These are phyloP conservation scores for Cynanchum wilfordii DNA, from an alignment of 257 asterid genomes.

Conservation along the genomic window DNA sequence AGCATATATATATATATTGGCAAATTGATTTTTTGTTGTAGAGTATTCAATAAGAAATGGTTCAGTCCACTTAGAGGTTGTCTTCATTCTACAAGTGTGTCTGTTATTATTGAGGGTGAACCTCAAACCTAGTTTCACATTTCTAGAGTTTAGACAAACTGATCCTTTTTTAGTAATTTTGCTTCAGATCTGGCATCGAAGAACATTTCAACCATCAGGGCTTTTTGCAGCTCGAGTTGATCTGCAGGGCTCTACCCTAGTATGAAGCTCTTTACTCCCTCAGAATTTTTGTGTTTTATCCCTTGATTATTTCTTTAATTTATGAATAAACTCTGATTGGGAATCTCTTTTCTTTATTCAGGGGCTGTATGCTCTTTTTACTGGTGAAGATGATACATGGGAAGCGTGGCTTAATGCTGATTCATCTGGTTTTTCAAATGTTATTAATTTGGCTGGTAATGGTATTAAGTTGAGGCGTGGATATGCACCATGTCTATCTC, in stretches of 20 bases:
- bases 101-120: not conserved
- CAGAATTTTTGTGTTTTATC: slow-evolving; percentile 7
- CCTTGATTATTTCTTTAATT: slow-evolving; percentile 6
- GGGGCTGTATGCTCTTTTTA: slow-evolving; percentile 88
- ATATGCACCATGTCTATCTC: slow-evolving; percentile 71
- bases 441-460: slow-evolving; percentile 43
- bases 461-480: slow-evolving; percentile 86
- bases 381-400: slow-evolving; percentile 98
- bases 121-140: not conserved
- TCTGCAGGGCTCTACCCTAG: slow-evolving; percentile 84
- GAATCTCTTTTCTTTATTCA: slow-evolving; percentile 26
- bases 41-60: not conserved
- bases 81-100: not conserved
- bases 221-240: slow-evolving; percentile 98
- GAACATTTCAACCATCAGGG: slow-evolving; percentile 96
- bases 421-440: slow-evolving; percentile 65
- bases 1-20: not conserved
- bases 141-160: not conserved
- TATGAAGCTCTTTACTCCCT: slow-evolving; percentile 32
- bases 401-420: slow-evolving; percentile 87
- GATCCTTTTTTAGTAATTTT: not conserved
- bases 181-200: slow-evolving; percentile 87
- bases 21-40: not conserved
- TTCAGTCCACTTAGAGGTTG: not conserved
- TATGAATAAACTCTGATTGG: slow-evolving; percentile 8